Evolutionary conservation across 176 grass and related monocot genomes (phyloP), one percentile per base, ranked within the genome.

Genomic region (Coix lacrymajobi): DNA sequence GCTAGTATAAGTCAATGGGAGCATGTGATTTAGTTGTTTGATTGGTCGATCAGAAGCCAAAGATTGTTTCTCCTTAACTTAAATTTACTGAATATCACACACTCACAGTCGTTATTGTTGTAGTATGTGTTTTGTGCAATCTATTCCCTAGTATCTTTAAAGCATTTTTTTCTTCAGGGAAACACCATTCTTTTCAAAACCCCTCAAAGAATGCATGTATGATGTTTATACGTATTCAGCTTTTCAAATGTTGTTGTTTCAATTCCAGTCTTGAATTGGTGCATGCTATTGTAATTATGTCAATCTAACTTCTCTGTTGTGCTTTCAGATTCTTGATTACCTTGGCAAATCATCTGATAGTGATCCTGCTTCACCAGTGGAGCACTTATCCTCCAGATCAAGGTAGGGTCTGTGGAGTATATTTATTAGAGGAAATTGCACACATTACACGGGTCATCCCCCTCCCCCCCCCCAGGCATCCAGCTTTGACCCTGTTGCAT

Each of bases 241-340:
- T 69, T 84, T 19, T 8, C n/a, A 33, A 79, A 84, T 69, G 24
- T 75, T 16, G 46, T 12, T 34, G 31, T 83, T 24, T 36, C 7
- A 16, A 12, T 79, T 45, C 48, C 67, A 72, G 28, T 1, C 8
- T 75, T 32, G 31, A 67, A 49, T 38, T 5, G 46, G 15, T 56
- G 28, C 13, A 17, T 74, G 68, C 39, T 43, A 8, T 75, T 66
- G 46, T 84, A 45, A n/a, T 34, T 66, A 70, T 78, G 62, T 48
- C 11, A 24, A 79, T 41, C 73, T 92, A 60, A 69, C 11, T 44
- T 84, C 17, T 78, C 13, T 44, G 24, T 51, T 84, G 33, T 30
- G 34, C 15, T 7, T 52, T 86, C 87, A 99, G 96, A 99, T 99
- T 82, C 92, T 99, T 66, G 93, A 99, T 93, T 99, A 95, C 87